Evolutionary conservation across 2,329 filamentous ascomycete species (phyloP).

Genomic region (Aureobasidium subglaciale): DNA sequence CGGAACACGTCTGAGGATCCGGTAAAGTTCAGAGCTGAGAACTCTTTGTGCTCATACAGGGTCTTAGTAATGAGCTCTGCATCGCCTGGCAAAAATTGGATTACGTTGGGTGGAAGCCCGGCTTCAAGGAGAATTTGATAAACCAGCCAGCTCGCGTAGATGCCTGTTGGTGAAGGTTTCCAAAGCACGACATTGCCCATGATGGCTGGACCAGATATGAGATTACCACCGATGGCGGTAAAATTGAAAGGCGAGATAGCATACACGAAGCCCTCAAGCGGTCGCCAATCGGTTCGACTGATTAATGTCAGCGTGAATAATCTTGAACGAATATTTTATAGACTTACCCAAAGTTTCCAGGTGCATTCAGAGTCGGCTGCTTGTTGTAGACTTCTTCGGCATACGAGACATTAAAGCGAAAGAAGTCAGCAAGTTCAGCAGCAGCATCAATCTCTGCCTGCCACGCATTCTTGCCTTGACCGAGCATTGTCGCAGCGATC

Average conservation of each 20-base stretch:
- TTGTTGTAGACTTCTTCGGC: constrained; percentile 31
- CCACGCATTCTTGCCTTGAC: constrained; percentile 36
- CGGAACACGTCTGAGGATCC: constrained; percentile 36
- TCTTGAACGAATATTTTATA: background rate
- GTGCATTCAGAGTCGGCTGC: constrained; percentile 29
- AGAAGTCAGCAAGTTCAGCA: constrained; percentile 34
- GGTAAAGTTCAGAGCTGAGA: constrained; percentile 33
- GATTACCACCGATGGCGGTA: constrained; percentile 34
- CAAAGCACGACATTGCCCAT: constrained; percentile 38
- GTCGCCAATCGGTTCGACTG: constrained; percentile 31
- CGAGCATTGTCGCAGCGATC: constrained; percentile 36
- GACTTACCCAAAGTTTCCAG: constrained; percentile 16
- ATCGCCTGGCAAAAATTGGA: constrained; percentile 36
- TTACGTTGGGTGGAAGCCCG: constrained; percentile 33
- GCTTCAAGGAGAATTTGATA: constrained; percentile 37
- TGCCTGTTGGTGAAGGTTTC: constrained; percentile 33
- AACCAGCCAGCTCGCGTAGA: constrained; percentile 32
- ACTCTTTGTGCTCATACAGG: constrained; percentile 31
- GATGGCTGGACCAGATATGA: constrained; percentile 31
- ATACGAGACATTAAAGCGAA: constrained; percentile 28
- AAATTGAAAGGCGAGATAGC: constrained; percentile 40
- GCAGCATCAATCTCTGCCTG: constrained; percentile 35
- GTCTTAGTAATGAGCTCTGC: constrained; percentile 31
- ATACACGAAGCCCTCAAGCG: constrained; percentile 39
- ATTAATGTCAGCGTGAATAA: background rate